A percentile compares a stretch with the other conserved stretches of the same genome.
Conservation (phyloP, 805 yeast species). For the Aciculoconidium aculeatum region DNA sequence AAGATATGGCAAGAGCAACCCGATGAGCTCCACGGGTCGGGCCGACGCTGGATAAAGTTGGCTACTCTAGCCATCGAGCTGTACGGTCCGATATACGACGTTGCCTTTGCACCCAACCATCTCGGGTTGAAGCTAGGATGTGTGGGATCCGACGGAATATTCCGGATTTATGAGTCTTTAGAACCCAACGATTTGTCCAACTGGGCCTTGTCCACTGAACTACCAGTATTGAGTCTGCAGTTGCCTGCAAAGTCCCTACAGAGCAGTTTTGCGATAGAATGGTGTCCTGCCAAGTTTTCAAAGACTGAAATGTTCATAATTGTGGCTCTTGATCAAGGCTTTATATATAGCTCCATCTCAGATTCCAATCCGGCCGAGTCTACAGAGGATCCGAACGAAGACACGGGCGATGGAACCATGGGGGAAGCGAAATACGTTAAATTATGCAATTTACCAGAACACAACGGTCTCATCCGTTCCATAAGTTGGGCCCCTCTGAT, state of each 20-base stretch:
- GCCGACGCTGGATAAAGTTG: slow-evolving; percentile 74
- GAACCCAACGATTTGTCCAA: slow-evolving; percentile 83
- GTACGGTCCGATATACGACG: slow-evolving; percentile 82
- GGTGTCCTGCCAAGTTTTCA: slow-evolving; percentile 86
- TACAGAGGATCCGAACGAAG: slow-evolving; percentile 3
- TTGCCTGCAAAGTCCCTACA: slow-evolving; percentile 74
- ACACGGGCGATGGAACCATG: background rate
- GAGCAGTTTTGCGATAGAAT: slow-evolving; percentile 76
- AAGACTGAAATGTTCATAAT: slow-evolving; percentile 71
- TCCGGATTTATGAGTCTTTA: slow-evolving; percentile 79
- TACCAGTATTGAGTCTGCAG: slow-evolving; percentile 58
- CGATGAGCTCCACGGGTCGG: slow-evolving; percentile 70
- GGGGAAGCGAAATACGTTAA: slow-evolving; percentile 37
- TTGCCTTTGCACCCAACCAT: slow-evolving; percentile 84
- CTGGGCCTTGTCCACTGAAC: slow-evolving; percentile 76
- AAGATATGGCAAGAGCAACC: slow-evolving; percentile 88
- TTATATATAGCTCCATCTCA: slow-evolving; percentile 46
- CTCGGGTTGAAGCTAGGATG: slow-evolving; percentile 77
- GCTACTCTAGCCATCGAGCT: slow-evolving; percentile 75
- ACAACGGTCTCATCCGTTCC: slow-evolving; percentile 78
- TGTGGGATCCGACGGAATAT: slow-evolving; percentile 82
- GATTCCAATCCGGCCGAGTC: no score
- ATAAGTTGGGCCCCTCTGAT: slow-evolving; percentile 96
- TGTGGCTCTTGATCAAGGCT: slow-evolving; percentile 82
- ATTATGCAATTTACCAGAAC: slow-evolving; percentile 72